A percentile compares a stretch with the other conserved stretches of the same genome.
phyloP scores from a whole-genome alignment of 176 grass and related monocot species.

The Cocos nucifera region DNA sequence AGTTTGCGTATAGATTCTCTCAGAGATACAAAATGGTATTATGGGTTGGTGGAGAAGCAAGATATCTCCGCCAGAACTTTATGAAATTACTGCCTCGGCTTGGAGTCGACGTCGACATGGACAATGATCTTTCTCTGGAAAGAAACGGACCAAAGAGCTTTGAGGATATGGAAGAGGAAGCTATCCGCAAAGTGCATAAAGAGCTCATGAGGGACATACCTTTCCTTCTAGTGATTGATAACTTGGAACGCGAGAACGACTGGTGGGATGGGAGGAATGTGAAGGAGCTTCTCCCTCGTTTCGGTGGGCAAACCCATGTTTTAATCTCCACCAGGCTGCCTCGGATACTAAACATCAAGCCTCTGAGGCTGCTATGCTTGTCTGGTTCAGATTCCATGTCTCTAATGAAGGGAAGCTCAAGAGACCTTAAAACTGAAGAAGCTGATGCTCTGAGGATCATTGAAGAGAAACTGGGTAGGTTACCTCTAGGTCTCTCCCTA shows the following conservation, averaged over 20 bases:
- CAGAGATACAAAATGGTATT: slow-evolving; percentile 52
- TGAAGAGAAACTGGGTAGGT: slow-evolving; percentile 20
- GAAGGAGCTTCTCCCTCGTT: slow-evolving; percentile 37
- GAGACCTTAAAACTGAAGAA: slow-evolving; percentile 10
- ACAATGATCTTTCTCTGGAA: neutral
- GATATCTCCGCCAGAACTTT: slow-evolving; percentile 44
- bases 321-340: slow-evolving; percentile 37
- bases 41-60: slow-evolving; percentile 48
- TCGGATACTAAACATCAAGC: slow-evolving; percentile 15
- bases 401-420: slow-evolving; percentile 35
- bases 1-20: slow-evolving; percentile 40
- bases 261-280: slow-evolving; percentile 49
- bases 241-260: slow-evolving; percentile 49
- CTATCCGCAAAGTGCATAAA: slow-evolving; percentile 43
- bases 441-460: slow-evolving; percentile 13
- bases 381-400: slow-evolving; percentile 22
- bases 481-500: slow-evolving; percentile 36
- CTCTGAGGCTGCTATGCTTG: slow-evolving; percentile 20
- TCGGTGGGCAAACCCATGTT: slow-evolving; percentile 21
- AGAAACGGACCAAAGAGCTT: slow-evolving; percentile 8
- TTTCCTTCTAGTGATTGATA: slow-evolving; percentile 52
- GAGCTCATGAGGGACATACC: slow-evolving; percentile 50
- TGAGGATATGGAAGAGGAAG: slow-evolving; percentile 30
- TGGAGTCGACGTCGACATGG: slow-evolving; percentile 28
- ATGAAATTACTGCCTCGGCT: slow-evolving; percentile 38